A percentile compares a stretch with the other conserved stretches of the same genome.
Conservation (phyloP, 176 grass and related monocot species). For the Paspalum vaginatum region DNA sequence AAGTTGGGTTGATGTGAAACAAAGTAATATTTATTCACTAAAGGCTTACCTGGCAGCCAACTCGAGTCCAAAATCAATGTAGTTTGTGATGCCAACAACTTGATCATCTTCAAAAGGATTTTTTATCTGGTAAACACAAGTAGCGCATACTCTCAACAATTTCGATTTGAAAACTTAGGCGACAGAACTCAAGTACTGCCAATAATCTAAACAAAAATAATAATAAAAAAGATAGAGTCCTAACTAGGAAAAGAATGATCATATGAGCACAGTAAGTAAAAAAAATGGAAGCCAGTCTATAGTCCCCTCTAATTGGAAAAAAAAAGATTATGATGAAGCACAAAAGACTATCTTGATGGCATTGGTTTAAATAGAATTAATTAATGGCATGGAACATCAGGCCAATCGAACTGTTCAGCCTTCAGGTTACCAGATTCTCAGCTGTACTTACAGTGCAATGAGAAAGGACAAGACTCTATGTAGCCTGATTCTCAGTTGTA, state of each 20-base stretch:
- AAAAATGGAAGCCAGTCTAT: background rate
- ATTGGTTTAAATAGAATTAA: slow-evolving; percentile 14
- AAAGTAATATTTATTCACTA: slow-evolving; percentile 2
- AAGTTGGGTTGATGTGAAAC: slow-evolving; percentile 9
- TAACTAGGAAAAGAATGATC: background rate
- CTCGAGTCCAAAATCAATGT: slow-evolving; percentile 93
- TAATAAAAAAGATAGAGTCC: background rate
- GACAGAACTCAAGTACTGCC: background rate
- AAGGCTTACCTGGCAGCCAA: slow-evolving; percentile 68
- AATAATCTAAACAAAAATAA: slow-evolving; percentile 18
- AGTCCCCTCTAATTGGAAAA: background rate
- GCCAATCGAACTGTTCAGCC: slow-evolving; percentile 1
- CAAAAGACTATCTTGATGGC: slow-evolving; percentile 24
- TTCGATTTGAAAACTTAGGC: slow-evolving; percentile 13
- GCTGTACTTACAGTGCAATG: background rate
- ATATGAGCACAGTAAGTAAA: slow-evolving; percentile 16
- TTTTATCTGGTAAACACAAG: slow-evolving; percentile 61
- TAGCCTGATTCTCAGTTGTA: too few relatives aligned
- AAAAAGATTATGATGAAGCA: background rate
- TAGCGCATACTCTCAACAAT: slow-evolving; percentile 15
- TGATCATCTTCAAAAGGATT: slow-evolving; percentile 93
- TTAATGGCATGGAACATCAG: slow-evolving; percentile 17
- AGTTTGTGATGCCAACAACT: slow-evolving; percentile 97
- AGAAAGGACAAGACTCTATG: slow-evolving; percentile 7
- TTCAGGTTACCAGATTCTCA: slow-evolving; percentile 2